These are phyloP conservation scores for Paulownia fortunei DNA, from an alignment of 257 asterid genomes.

Conservation along the genomic window DNA sequence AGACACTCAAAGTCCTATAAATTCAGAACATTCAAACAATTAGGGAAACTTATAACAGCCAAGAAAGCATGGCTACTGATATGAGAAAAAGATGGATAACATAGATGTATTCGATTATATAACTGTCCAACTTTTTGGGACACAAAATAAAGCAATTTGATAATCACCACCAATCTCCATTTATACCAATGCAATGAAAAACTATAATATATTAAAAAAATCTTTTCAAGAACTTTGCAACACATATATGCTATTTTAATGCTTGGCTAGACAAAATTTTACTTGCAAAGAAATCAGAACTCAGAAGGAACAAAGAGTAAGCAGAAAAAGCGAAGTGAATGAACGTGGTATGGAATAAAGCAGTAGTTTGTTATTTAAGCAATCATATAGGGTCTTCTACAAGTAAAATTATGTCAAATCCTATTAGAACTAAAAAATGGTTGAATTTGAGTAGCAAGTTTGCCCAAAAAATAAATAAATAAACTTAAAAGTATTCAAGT, in stretches of 20 bases:
- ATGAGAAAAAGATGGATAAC: background rate
- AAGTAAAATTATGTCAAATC: background rate
- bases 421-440: background rate
- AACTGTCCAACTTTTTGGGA: background rate
- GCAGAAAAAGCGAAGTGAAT: background rate
- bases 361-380: background rate
- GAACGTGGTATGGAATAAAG: background rate
- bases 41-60: background rate
- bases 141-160: background rate
- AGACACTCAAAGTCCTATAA: constrained; percentile 79
- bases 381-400: background rate
- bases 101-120: background rate
- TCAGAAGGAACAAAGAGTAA: background rate
- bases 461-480: background rate
- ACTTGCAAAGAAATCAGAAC: background rate
- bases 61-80: background rate
- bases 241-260: too few species aligned
- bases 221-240: background rate
- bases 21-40: background rate
- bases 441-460: background rate
- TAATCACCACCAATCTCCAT: background rate
- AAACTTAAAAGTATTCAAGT: background rate
- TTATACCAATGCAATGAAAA: background rate
- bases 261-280: background rate
- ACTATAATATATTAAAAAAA: too few species aligned